Percentiles rank a stretch among this genome's conserved stretches.
Evolutionary conservation across 257 asterid genomes (phyloP).

Genomic region (Leptodermis oblonga): DNA sequence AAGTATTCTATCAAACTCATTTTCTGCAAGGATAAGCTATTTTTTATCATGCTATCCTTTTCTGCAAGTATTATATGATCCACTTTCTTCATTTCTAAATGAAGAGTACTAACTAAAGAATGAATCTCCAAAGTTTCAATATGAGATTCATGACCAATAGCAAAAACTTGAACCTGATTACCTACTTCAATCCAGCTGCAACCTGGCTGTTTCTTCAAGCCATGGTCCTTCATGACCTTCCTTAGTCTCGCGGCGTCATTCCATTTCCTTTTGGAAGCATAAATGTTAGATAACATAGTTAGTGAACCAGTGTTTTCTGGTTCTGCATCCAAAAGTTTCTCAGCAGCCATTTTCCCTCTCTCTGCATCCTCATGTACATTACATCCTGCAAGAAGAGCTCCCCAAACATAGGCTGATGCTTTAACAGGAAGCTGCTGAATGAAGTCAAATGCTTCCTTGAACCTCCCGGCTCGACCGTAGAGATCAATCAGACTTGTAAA

Average conservation of each 20-base stretch:
- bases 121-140: not conserved
- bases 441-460: slow-evolving; percentile 35
- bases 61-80: not conserved
- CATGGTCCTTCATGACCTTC: slow-evolving; percentile 48
- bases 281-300: not conserved
- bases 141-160: not conserved
- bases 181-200: slow-evolving; percentile 21
- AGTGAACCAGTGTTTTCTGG: not conserved
- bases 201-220: slow-evolving; percentile 67
- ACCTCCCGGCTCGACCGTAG: slow-evolving; percentile 8
- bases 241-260: slow-evolving; percentile 45
- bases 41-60: not conserved
- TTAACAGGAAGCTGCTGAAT: slow-evolving; percentile 28
- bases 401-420: slow-evolving; percentile 37
- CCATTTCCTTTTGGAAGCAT: slow-evolving; percentile 2
- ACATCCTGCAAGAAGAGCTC: slow-evolving; percentile 57
- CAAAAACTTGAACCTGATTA: slow-evolving; percentile 2
- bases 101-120: not conserved
- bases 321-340: slow-evolving; percentile 8
- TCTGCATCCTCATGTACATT: slow-evolving; percentile 42
- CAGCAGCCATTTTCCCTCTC: slow-evolving; percentile 41
- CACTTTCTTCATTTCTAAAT: slow-evolving; percentile 6
- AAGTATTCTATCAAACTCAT: no score
- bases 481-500: slow-evolving; percentile 41
- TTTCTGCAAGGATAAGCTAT: not conserved